phyloP scores from a whole-genome alignment of 2,329 filamentous ascomycete genomes.

The Uncinocarpus reesii region DNA sequence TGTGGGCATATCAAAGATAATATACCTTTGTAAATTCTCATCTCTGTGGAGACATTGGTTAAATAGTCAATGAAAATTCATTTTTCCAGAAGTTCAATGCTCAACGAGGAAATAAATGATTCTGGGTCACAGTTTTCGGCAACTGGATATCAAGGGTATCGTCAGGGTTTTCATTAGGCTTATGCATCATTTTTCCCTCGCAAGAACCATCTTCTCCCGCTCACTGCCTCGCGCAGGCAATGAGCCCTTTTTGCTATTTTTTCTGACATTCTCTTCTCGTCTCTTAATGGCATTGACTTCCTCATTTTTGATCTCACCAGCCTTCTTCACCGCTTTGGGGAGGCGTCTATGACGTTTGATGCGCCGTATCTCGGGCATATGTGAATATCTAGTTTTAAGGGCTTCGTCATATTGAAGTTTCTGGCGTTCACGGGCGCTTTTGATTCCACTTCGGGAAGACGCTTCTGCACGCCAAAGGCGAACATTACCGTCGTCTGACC shows the following conservation, averaged over 20 bases:
- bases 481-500: conserved; percentile 86
- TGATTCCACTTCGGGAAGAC: conserved; percentile 71
- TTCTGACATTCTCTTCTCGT: conserved; percentile 85
- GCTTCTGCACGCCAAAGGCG: conserved; percentile 84
- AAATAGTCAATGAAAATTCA: background rate
- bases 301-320: conserved; percentile 82
- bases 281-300: conserved; percentile 81
- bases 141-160: background rate
- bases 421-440: conserved; percentile 72
- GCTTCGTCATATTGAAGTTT: conserved; percentile 87
- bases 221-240: conserved; percentile 58
- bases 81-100: background rate
- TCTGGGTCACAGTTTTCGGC: background rate
- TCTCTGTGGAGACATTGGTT: background rate
- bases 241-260: conserved; percentile 76
- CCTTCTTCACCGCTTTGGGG: conserved; percentile 91
- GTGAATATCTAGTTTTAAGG: conserved; percentile 69
- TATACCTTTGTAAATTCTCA: background rate
- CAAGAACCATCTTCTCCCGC: conserved; percentile 86
- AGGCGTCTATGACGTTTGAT: conserved; percentile 87
- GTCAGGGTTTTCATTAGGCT: background rate
- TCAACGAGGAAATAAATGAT: no score
- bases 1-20: no score
- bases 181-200: conserved; percentile 46
- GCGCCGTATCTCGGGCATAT: conserved; percentile 91